Evolutionary conservation across 768 basidiomycete genomes (phyloP).

Genomic region (Trametes villosa): DNA sequence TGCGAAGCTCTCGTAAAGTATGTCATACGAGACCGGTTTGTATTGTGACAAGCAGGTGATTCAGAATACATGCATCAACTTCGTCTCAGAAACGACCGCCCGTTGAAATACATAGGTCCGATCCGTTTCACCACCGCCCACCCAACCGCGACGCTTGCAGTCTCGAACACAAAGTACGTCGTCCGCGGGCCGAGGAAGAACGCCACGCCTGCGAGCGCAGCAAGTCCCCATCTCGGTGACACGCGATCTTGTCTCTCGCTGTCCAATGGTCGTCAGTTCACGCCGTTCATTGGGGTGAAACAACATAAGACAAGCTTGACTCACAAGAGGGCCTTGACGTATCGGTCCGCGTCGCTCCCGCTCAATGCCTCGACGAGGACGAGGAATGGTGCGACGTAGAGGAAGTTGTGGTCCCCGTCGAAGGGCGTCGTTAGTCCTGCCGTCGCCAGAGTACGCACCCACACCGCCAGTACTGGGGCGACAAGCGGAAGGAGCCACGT

Average conservation of each 20-base stretch:
- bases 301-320: slow-evolving; percentile 6
- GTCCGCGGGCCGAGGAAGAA: slow-evolving; percentile 70
- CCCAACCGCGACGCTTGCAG: slow-evolving; percentile 52
- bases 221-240: slow-evolving; percentile 58
- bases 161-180: slow-evolving; percentile 70
- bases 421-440: slow-evolving; percentile 82
- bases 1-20: background rate
- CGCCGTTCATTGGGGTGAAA: background rate
- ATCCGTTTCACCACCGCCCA: slow-evolving; percentile 51
- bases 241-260: slow-evolving; percentile 22
- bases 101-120: slow-evolving; percentile 37
- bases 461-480: slow-evolving; percentile 81
- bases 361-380: slow-evolving; percentile 58
- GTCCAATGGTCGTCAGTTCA: background rate
- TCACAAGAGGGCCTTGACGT: slow-evolving; percentile 42
- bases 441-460: slow-evolving; percentile 84
- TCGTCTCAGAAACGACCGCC: slow-evolving; percentile 1
- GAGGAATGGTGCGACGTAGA: slow-evolving; percentile 67
- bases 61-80: background rate
- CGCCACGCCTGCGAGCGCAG: slow-evolving; percentile 52
- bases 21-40: background rate
- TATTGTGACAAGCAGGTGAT: no score
- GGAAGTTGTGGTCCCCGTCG: slow-evolving; percentile 76
- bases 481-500: slow-evolving; percentile 80
- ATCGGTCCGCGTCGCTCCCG: slow-evolving; percentile 50